Evolutionary conservation across 805 yeast species (phyloP), one percentile per base, ranked within the genome.

Genomic region (Candida stauntonica): DNA sequence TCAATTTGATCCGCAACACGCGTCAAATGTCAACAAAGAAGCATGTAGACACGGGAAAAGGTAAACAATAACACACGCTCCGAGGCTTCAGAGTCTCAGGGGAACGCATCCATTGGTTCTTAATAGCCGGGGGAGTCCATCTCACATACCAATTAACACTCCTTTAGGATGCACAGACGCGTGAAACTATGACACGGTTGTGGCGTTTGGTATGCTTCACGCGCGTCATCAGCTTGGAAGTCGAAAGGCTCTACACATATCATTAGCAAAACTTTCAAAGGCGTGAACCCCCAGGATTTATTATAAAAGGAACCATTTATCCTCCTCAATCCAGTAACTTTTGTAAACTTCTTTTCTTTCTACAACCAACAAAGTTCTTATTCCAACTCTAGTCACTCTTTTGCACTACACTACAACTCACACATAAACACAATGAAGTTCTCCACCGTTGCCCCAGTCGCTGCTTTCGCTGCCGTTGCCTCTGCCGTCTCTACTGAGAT

Each of bases 371-470:
- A 14, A 13, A 39, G 36, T 32, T 31, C 39, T 31, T 12, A 14
- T 30, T 21, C 33, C 36, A 38, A 33, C 30, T 28, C n/a, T 7
- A 28, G 30, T 28, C 57, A 49, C 31, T 54, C 55, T 36, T 47
- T 45, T 35, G 35, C 20, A 33, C 9, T 11, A 18, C 20, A 29
- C 23, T 34, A 27, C 32, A 17, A 35, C 17, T 34, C 29, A 36
- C 19, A 33, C 27, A 31, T 19, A 41, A 17, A 26, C 30, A 48
- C 45, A 49, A 55, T 54, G 59, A 49, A 50, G 54, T 54, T 48
- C 52, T 41, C 51, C 17, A 31, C 48, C 27, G 40, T 45, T 31
- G 51, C 60, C 23, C 42, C 56, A 38, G 32, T 50, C 32, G 48
- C 50, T 30, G 46, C 49, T 18, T 38, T 53, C 24, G 46, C 58